These are phyloP conservation scores for Meyerozyma smithsonii DNA, from an alignment of 1,139 yeast species.

Conservation along the genomic window DNA sequence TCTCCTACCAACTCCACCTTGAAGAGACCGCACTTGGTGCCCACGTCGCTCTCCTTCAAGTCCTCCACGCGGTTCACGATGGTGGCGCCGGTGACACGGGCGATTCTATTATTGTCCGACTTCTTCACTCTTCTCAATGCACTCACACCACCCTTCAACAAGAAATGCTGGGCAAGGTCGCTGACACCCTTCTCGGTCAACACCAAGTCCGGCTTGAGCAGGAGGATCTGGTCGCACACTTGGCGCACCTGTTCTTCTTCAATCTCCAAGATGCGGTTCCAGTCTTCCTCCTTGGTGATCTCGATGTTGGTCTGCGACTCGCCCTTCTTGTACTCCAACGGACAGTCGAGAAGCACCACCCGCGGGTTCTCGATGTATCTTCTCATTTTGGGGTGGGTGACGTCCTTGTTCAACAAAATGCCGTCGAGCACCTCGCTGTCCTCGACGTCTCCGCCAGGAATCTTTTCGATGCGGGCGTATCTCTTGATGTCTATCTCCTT, in stretches of 20 bases:
- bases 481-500: constrained; percentile 92
- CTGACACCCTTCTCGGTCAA: constrained; percentile 98
- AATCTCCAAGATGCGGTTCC: constrained; percentile 92
- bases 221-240: constrained; percentile 80
- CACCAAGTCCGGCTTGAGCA: constrained; percentile 88
- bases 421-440: constrained; percentile 89
- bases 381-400: constrained; percentile 96
- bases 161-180: constrained; percentile 94
- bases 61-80: constrained; percentile 95
- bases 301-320: constrained; percentile 98
- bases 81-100: constrained; percentile 97
- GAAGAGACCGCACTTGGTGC: constrained; percentile 84
- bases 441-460: constrained; percentile 95
- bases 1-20: constrained; percentile 95
- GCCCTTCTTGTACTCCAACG: constrained; percentile 97
- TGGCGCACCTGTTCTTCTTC: constrained; percentile 95
- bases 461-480: constrained; percentile 88
- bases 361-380: constrained; percentile 85
- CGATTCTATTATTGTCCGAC: constrained; percentile 93
- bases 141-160: constrained; percentile 88
- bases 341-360: constrained; percentile 86
- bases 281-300: constrained; percentile 92
- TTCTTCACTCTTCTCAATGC: constrained; percentile 94
- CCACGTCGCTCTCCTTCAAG: constrained; percentile 83
- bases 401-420: constrained; percentile 90